Percentiles rank a stretch among this genome's conserved stretches.
Evolutionary conservation across 306 rosid genomes (phyloP).

Genomic region (Lathyrus oleraceus): DNA sequence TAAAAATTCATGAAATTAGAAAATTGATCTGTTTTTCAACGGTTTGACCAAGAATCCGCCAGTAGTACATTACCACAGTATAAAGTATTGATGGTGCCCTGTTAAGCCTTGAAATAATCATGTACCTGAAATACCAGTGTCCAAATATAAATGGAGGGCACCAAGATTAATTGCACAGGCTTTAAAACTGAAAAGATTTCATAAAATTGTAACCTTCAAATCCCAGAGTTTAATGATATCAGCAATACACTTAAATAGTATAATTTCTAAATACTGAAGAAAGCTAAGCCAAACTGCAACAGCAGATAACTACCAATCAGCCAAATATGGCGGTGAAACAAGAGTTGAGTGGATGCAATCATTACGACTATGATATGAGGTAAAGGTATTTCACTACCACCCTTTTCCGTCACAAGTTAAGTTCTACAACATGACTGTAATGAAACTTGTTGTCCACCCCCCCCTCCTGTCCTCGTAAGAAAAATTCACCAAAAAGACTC

Average conservation of each 20-base stretch:
- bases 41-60: conserved; percentile 17
- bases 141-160: conserved; percentile 39
- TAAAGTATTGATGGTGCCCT: conserved; percentile 78
- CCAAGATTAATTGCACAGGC: conserved; percentile 13
- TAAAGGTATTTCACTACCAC: conserved; percentile 9
- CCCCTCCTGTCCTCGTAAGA: not conserved
- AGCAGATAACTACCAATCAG: not conserved
- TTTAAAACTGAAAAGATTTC: conserved; percentile 8
- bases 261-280: conserved; percentile 4
- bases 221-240: conserved; percentile 19
- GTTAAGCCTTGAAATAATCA: conserved; percentile 74
- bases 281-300: conserved; percentile 20
- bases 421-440: conserved; percentile 12
- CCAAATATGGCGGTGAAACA: conserved; percentile 7
- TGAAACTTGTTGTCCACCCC: not conserved
- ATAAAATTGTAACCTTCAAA: conserved; percentile 14
- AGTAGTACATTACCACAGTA: conserved; percentile 70
- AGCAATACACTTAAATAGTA: conserved; percentile 3
- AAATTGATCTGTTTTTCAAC: conserved; percentile 9
- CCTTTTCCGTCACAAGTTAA: conserved; percentile 2
- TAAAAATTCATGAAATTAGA: conserved; percentile 31
- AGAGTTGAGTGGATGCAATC: conserved; percentile 4
- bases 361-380: conserved; percentile 18
- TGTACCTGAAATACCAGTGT: conserved; percentile 67
- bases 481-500: not conserved